A percentile compares a stretch with the other conserved stretches of the same genome.
These are phyloP conservation scores for Scutellaria barbata DNA, from an alignment of 257 asterid genomes.

Conservation along the genomic window DNA sequence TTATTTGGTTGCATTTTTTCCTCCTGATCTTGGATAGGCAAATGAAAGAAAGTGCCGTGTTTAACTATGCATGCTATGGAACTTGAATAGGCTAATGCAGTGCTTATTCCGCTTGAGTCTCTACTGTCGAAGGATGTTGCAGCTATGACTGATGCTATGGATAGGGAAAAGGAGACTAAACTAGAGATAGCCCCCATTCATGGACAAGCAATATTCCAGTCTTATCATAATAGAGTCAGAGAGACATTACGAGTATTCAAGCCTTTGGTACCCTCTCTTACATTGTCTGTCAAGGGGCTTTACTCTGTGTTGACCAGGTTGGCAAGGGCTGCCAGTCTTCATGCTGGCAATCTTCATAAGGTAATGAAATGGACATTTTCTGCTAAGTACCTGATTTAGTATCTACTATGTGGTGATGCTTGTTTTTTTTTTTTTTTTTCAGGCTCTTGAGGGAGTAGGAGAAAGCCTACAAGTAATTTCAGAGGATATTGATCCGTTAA, in stretches of 20 bases:
- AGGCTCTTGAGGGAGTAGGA: slow-evolving; percentile 99
- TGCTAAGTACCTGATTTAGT: slow-evolving; percentile 11
- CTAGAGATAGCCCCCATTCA: slow-evolving; percentile 88
- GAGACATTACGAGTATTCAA: slow-evolving; percentile 74
- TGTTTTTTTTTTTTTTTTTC: slow-evolving; percentile 31
- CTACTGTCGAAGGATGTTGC: slow-evolving; percentile 82
- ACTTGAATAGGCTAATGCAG: slow-evolving; percentile 71
- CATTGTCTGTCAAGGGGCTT: slow-evolving; percentile 74
- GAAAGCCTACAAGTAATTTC: slow-evolving; percentile 82
- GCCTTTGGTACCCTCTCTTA: slow-evolving; percentile 84
- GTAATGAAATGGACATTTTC: slow-evolving; percentile 47
- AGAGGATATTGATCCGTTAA: slow-evolving; percentile 62
- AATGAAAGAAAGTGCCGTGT: slow-evolving; percentile 10
- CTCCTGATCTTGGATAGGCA: slow-evolving; percentile 29
- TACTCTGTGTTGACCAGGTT: slow-evolving; percentile 78
- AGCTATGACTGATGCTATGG: slow-evolving; percentile 84
- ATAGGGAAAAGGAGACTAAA: slow-evolving; percentile 67
- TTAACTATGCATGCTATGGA: slow-evolving; percentile 31
- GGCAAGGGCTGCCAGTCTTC: slow-evolving; percentile 93
- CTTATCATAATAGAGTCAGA: slow-evolving; percentile 71
- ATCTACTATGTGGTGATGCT: slow-evolving; percentile 21
- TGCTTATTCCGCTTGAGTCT: slow-evolving; percentile 93
- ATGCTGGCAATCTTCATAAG: slow-evolving; percentile 98
- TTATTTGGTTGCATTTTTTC: slow-evolving; percentile 29
- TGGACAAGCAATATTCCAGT: slow-evolving; percentile 93